phyloP scores from a whole-genome alignment of 768 basidiomycete genomes.

The Tricholoma bakamatsutake region DNA sequence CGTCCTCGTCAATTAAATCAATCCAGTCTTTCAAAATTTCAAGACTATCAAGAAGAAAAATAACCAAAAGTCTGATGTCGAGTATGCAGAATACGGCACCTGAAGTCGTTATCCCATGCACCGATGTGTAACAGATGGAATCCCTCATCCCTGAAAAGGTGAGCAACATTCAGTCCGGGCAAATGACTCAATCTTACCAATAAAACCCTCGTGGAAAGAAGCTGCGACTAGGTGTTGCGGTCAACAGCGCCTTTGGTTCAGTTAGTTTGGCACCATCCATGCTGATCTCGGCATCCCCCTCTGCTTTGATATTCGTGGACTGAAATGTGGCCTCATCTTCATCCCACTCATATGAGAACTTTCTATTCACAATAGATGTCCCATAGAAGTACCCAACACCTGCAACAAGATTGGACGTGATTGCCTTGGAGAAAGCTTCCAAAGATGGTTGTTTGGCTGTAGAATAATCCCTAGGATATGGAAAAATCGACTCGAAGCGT shows the following conservation, averaged over 20 bases:
- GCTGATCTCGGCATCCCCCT: conserved; percentile 29
- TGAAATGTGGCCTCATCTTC: conserved; percentile 42
- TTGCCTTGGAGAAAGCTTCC: conserved; percentile 73
- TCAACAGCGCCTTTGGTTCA: conserved; percentile 71
- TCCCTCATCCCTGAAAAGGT: conserved; percentile 78
- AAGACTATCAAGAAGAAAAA: conserved; percentile 40
- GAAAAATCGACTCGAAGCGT: conserved; percentile 69
- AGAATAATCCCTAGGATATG: conserved; percentile 51
- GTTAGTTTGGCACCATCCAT: conserved; percentile 59
- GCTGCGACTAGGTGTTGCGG: conserved; percentile 91
- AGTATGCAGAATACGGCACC: conserved; percentile 27
- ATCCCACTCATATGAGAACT: conserved; percentile 91
- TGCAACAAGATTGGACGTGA: conserved; percentile 88
- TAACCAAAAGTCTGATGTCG: background rate
- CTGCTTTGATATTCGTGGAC: conserved; percentile 23
- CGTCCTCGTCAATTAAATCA: conserved; percentile 83
- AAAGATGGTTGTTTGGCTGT: conserved; percentile 44
- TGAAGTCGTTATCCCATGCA: conserved; percentile 88
- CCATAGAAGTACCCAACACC: conserved; percentile 97
- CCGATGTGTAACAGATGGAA: conserved; percentile 93
- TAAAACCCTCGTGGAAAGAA: conserved; percentile 99
- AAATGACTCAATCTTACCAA: conserved; percentile 51
- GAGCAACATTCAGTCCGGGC: background rate
- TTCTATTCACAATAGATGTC: conserved; percentile 76
- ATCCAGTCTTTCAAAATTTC: conserved; percentile 92